Evolutionary conservation across 176 grass and related monocot genomes (phyloP), one percentile per base, ranked within the genome.

Genomic region (Ensete glaucum): DNA sequence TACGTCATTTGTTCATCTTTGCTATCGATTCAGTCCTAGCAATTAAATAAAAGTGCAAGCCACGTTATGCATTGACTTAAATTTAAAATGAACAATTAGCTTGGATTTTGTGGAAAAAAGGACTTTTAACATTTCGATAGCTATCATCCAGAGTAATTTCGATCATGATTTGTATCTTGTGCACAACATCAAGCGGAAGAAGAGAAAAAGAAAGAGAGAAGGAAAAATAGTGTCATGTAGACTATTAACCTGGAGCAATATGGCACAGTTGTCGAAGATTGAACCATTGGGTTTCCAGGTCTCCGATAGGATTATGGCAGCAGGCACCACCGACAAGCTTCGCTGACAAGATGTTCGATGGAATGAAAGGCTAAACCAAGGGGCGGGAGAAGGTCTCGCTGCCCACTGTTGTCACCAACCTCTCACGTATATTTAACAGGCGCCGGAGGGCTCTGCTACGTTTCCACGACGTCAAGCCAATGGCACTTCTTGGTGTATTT

Each of bases 211-310:
- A 8, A 13, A 29, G 17, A 8, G 3, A 17, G 56, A 70, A 16
- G 49, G 29, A 10, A 49, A 50, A 19, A 1, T 10, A 49, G 14
- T 43, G 34, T 43, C 34, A 9, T 50, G 21, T 70, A 9, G 43
- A 70, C 48, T 6, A 70, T 48, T n/a, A 10, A 70, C 67, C 67
- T 51, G 67, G 67, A 70, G 67, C 9, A 70, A 22, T 51, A 52
- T 20, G 15, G 17, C 50, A 52, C 19, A 20, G 17, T 8, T 11
- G 34, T 17, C 1, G 27, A 69, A 69, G 67, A 50, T 48, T 50
- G 67, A 49, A 50, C 12, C 67, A 69, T 69, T 69, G 8, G 67
- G 19, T 34, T 19, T 13, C 22, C 11, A 63, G n/a, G n/a, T 22
- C 9, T 9, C 22, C 60, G 17, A 21, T 20, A 25, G 13, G 63